phyloP scores from a whole-genome alignment of 805 yeast species.

The Komagataella phaffii region DNA sequence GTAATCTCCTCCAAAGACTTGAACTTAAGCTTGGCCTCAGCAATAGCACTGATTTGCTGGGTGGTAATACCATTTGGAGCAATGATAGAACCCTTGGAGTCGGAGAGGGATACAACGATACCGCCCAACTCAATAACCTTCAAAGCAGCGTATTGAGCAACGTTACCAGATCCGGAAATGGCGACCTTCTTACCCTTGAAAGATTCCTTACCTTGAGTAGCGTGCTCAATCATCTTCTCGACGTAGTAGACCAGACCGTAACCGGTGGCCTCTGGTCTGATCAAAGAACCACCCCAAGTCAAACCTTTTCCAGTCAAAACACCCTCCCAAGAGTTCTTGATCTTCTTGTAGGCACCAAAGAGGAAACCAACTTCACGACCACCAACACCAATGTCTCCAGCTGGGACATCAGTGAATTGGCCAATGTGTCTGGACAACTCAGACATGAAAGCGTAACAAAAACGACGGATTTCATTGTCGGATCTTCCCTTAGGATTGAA shows the following conservation, averaged over 20 bases:
- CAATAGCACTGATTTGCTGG: constrained; percentile 66
- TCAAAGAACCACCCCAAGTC: constrained; percentile 97
- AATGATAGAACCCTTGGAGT: constrained; percentile 84
- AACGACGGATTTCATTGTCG: constrained; percentile 89
- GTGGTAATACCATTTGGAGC: constrained; percentile 71
- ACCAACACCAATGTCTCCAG: constrained; percentile 98
- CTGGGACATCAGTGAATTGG: constrained; percentile 95
- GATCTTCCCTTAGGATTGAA: constrained; percentile 95
- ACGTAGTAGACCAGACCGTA: constrained; percentile 95
- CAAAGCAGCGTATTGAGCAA: constrained; percentile 97
- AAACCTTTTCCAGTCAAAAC: constrained; percentile 96
- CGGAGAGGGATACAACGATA: constrained; percentile 85
- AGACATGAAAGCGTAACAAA: constrained; percentile 92
- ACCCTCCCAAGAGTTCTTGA: constrained; percentile 91
- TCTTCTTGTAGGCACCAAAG: constrained; percentile 92
- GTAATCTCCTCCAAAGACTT: constrained; percentile 59
- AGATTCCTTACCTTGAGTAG: constrained; percentile 78
- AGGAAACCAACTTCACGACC: constrained; percentile 92
- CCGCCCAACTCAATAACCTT: constrained; percentile 97
- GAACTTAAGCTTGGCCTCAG: constrained; percentile 69
- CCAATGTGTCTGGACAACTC: constrained; percentile 95
- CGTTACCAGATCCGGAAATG: constrained; percentile 97
- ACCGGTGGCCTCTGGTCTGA: constrained; percentile 99
- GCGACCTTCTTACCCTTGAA: constrained; percentile 92
- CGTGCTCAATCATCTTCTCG: constrained; percentile 94